Evolutionary conservation across 306 rosid genomes (phyloP), one percentile per base, ranked within the genome.

Genomic region (Citrullus amarus): DNA sequence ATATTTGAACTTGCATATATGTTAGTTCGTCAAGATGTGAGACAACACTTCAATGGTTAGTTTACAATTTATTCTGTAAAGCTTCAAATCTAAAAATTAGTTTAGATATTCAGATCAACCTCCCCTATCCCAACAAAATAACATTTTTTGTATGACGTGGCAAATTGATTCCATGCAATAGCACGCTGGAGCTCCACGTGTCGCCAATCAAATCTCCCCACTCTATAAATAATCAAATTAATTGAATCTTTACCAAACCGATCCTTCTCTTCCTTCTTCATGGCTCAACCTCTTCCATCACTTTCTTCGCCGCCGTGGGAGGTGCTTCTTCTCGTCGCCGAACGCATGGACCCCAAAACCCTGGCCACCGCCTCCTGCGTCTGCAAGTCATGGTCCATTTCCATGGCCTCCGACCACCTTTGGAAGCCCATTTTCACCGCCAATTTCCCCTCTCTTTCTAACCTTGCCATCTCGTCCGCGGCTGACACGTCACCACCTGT

Each of bases 351-450:
- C 82, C 89, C 87, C n/a, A 84, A 85, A 83, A 65, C 90, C 53
- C 78, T 92, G 5, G 90, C 96, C 79, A 67, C 77, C 10, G 86
- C 97, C 61, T 90, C 87, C 1, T 90, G 96, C 30, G 90, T 88
- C 0, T 87, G 87, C 70, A 90, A 89, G 70, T 83, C 86, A 66
- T 92, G 96, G 97, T 76, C 83, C 16, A 34, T 44, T 68, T 84
- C 87, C 16, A 73, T 87, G 87, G 87, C 97, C 61, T 86, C 87
- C 2, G 87, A 90, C 77, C 77, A 81, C 46, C 83, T 90, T 10
- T 92, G 96, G 97, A 62, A 78, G 53, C 91, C 93, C 32, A 78
- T 89, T 53, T 79, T 87, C 78, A 46, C 78, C n/a, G 0, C 84
- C 38, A 70, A 86, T 34, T 92, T 86, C 81, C 92, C 92, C 46